These are phyloP conservation scores for Neurospora pannonica DNA, from an alignment of 495 filamentous ascomycete species.

Conservation along the genomic window DNA sequence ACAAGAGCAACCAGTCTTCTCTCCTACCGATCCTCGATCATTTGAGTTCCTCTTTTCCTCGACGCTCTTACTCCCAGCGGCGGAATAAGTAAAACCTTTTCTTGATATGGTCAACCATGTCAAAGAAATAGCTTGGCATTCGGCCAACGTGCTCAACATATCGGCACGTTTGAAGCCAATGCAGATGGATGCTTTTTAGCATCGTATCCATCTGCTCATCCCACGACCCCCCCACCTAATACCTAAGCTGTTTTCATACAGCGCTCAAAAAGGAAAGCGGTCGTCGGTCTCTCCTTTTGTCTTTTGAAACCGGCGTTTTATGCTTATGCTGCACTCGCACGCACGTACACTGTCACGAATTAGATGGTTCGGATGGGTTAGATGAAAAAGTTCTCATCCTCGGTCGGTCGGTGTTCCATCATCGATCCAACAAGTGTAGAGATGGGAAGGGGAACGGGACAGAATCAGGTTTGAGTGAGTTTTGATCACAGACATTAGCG, in stretches of 20 bases:
- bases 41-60: conserved; percentile 59
- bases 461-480: background rate
- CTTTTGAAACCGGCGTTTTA: background rate
- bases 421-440: background rate
- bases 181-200: background rate
- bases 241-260: background rate
- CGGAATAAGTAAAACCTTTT: conserved; percentile 5
- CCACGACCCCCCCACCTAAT: background rate
- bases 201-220: background rate
- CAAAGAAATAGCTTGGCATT: background rate
- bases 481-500: background rate
- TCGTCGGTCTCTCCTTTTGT: background rate
- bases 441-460: background rate
- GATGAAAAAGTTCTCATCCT: background rate
- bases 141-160: background rate
- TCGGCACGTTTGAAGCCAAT: background rate
- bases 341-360: background rate
- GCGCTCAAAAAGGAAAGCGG: background rate
- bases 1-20: conserved; percentile 43
- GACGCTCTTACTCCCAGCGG: conserved; percentile 43
- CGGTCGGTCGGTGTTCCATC: background rate
- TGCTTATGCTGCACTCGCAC: too few species aligned
- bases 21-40: conserved; percentile 54
- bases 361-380: background rate
- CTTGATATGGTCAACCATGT: background rate